Percentiles rank a stretch among this genome's conserved stretches.
phyloP scores from a whole-genome alignment of 441 rosid species.

The Theobroma grandiflorum region DNA sequence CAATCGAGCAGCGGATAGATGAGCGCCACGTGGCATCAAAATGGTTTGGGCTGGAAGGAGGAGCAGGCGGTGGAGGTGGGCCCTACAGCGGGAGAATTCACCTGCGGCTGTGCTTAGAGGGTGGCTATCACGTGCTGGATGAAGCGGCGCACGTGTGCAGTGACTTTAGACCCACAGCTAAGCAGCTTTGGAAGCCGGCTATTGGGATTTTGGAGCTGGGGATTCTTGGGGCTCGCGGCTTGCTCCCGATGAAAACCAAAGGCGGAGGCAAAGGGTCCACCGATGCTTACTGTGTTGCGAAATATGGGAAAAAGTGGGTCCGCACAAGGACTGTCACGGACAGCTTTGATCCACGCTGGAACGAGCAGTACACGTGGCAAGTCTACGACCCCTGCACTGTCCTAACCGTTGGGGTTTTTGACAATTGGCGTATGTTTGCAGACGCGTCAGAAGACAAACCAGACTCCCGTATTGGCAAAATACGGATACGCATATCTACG shows the following conservation, averaged over 20 bases:
- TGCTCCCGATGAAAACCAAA: slow-evolving; percentile 81
- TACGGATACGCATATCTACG: slow-evolving; percentile 84
- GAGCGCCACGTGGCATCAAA: slow-evolving; percentile 76
- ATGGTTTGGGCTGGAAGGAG: slow-evolving; percentile 72
- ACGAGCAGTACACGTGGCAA: slow-evolving; percentile 99
- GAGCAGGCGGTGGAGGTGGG: slow-evolving; percentile 32
- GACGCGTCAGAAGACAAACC: slow-evolving; percentile 56
- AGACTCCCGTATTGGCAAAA: slow-evolving; percentile 77
- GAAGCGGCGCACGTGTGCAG: slow-evolving; percentile 99
- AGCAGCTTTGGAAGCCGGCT: slow-evolving; percentile 97
- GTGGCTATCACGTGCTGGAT: slow-evolving; percentile 97
- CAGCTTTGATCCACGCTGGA: slow-evolving; percentile 96
- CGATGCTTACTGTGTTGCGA: slow-evolving; percentile 91
- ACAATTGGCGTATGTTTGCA: slow-evolving; percentile 88
- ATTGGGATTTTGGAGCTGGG: slow-evolving; percentile 86
- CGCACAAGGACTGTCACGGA: slow-evolving; percentile 86
- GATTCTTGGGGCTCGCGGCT: slow-evolving; percentile 87
- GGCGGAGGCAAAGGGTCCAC: slow-evolving; percentile 81
- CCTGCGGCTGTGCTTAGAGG: slow-evolving; percentile 83
- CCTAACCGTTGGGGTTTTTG: slow-evolving; percentile 79
- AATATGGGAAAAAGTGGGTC: slow-evolving; percentile 98
- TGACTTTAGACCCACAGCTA: slow-evolving; percentile 93
- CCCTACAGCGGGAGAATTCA: slow-evolving; percentile 71
- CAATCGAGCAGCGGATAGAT: slow-evolving; percentile 79
- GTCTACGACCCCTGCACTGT: slow-evolving; percentile 96